A percentile compares a stretch with the other conserved stretches of the same genome.
Conservation (phyloP, 768 basidiomycete genomes). For the Auricularia cornea region DNA sequence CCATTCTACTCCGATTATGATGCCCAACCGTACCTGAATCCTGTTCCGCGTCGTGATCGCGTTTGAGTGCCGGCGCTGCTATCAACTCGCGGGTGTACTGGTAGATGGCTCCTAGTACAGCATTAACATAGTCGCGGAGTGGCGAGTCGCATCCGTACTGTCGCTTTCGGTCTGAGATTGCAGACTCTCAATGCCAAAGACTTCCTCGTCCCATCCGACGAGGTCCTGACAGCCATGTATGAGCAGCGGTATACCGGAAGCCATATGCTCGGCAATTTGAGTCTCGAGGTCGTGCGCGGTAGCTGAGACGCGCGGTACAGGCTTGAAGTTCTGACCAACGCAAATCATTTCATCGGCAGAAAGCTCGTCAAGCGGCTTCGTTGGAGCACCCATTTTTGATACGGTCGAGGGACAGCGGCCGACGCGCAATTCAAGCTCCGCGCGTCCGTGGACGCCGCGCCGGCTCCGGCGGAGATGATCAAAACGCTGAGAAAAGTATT, state of each 20-base stretch:
- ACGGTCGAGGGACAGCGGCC: background rate
- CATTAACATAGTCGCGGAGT: background rate
- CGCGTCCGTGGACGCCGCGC: background rate
- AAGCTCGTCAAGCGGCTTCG: background rate
- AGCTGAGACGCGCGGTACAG: slow-evolving; percentile 32
- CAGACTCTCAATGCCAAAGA: slow-evolving; percentile 55
- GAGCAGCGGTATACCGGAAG: slow-evolving; percentile 50
- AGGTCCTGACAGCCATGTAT: slow-evolving; percentile 53
- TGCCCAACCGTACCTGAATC: background rate
- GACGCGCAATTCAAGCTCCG: background rate
- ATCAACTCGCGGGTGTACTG: background rate
- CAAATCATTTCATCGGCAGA: slow-evolving; percentile 32
- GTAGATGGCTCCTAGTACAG: background rate
- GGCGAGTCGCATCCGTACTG: background rate
- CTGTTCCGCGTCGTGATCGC: background rate
- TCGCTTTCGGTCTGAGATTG: background rate
- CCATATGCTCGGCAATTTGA: slow-evolving; percentile 39
- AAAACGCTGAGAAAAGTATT: too few relatives aligned
- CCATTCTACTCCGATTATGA: background rate
- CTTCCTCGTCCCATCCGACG: slow-evolving; percentile 41
- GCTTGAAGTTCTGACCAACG: slow-evolving; percentile 33
- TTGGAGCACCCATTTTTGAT: background rate
- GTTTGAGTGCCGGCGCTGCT: background rate
- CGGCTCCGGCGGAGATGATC: too few relatives aligned
- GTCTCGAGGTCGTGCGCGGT: slow-evolving; percentile 22